Evolutionary conservation across 257 asterid genomes (phyloP).

Genomic region (Solanum peruvianum): DNA sequence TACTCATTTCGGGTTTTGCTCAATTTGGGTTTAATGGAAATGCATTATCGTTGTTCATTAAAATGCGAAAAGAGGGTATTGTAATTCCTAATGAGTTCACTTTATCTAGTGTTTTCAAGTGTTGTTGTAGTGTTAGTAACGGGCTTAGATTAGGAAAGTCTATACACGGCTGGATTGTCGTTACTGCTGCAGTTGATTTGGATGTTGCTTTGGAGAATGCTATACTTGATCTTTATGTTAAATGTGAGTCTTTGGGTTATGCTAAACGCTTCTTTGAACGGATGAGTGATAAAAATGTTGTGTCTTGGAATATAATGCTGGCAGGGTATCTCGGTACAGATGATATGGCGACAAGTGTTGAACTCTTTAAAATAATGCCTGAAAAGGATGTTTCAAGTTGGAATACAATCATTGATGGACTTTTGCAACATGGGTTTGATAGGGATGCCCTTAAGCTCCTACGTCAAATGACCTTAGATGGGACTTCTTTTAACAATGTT

Average conservation of each 20-base stretch:
- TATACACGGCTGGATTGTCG: slow-evolving; percentile 44
- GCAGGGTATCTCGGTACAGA: slow-evolving; percentile 33
- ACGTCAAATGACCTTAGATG: slow-evolving; percentile 33
- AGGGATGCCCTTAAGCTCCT: slow-evolving; percentile 38
- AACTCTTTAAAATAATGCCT: slow-evolving; percentile 45
- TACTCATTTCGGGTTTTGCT: slow-evolving; percentile 47
- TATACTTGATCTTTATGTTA: slow-evolving; percentile 60
- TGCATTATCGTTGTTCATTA: slow-evolving; percentile 35
- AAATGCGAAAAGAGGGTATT: slow-evolving; percentile 38
- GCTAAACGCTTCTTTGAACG: slow-evolving; percentile 28
- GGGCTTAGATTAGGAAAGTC: slow-evolving; percentile 46
- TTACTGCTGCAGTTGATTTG: slow-evolving; percentile 21
- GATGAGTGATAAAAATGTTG: slow-evolving; percentile 36
- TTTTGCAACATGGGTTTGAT: slow-evolving; percentile 33
- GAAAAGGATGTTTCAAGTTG: slow-evolving; percentile 53
- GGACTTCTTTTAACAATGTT: slow-evolving; percentile 25
- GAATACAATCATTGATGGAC: slow-evolving; percentile 67
- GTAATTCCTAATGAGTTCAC: slow-evolving; percentile 60
- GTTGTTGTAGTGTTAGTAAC: slow-evolving; percentile 22
- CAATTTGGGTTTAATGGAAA: slow-evolving; percentile 22
- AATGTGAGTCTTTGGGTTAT: slow-evolving; percentile 25
- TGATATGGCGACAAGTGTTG: slow-evolving; percentile 27
- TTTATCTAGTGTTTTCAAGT: slow-evolving; percentile 51
- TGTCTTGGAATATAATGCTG: slow-evolving; percentile 78
- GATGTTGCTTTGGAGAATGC: slow-evolving; percentile 55